A percentile compares a stretch with the other conserved stretches of the same genome.
These are phyloP conservation scores for Ceratocystis huliohia DNA, from an alignment of 2,329 filamentous ascomycete species.

Conservation along the genomic window DNA sequence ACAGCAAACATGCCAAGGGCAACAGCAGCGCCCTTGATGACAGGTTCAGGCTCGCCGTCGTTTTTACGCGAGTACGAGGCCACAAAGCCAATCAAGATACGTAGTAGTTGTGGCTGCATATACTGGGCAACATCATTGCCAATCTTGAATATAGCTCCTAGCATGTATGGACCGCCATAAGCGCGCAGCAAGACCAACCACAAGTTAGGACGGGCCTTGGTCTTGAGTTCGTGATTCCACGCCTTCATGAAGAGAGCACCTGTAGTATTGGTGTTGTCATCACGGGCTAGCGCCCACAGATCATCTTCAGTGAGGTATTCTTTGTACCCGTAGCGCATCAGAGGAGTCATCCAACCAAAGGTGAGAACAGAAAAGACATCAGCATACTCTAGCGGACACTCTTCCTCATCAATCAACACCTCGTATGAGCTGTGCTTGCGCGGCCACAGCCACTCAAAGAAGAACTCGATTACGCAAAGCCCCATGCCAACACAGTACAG, in stretches of 20 bases:
- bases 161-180: conserved; percentile 72
- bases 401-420: conserved; percentile 45
- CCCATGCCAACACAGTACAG: conserved; percentile 61
- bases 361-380: conserved; percentile 87
- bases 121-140: conserved; percentile 78
- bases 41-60: conserved; percentile 53
- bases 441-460: conserved; percentile 76
- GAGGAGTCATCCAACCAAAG: conserved; percentile 95
- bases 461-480: conserved; percentile 56
- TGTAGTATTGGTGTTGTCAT: conserved; percentile 67
- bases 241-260: conserved; percentile 55
- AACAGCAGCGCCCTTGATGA: conserved; percentile 75
- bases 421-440: conserved; percentile 49
- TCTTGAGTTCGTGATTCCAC: conserved; percentile 65
- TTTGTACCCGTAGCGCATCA: conserved; percentile 93
- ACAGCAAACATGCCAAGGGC: conserved; percentile 84
- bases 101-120: conserved; percentile 77
- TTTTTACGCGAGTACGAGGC: conserved; percentile 45
- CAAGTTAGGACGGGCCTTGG: conserved; percentile 51
- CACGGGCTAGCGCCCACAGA: conserved; percentile 76
- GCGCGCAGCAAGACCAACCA: conserved; percentile 77
- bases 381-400: conserved; percentile 74
- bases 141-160: conserved; percentile 78
- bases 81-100: conserved; percentile 72
- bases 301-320: conserved; percentile 88